phyloP scores from a whole-genome alignment of 73 alveolate species.

The Stentor roeselii region DNA sequence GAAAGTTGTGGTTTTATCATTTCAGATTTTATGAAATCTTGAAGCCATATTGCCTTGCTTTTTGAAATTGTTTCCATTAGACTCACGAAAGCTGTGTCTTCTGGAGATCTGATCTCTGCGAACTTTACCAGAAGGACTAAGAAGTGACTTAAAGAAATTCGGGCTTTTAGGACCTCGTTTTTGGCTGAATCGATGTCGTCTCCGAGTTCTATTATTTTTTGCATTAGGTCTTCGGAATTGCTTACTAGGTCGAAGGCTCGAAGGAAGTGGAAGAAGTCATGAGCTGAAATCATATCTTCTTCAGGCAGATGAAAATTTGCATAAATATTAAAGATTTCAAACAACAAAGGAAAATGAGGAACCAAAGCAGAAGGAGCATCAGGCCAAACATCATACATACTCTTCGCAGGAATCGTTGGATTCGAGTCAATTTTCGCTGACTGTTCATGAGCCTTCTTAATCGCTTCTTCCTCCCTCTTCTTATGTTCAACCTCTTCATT shows the following conservation, averaged over 20 bases:
- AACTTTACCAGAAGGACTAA: neutral
- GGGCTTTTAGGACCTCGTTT: neutral
- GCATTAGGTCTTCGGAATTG: slow-evolving; percentile 5
- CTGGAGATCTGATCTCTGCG: slow-evolving; percentile 2
- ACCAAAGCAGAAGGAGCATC: slow-evolving; percentile 20
- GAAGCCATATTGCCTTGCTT: slow-evolving; percentile 17
- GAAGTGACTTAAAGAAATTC: neutral
- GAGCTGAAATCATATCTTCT: slow-evolving; percentile 25
- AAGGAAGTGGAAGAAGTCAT: slow-evolving; percentile 23
- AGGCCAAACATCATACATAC: slow-evolving; percentile 13
- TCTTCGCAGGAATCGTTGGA: slow-evolving; percentile 23
- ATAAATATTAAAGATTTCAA: neutral
- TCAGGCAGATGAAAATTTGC: slow-evolving; percentile 29
- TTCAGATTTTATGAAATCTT: slow-evolving; percentile 21
- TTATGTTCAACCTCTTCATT: slow-evolving; percentile 18
- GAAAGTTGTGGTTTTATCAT: slow-evolving; percentile 29
- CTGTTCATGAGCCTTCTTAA: slow-evolving; percentile 19
- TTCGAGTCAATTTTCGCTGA: neutral
- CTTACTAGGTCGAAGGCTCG: slow-evolving; percentile 18
- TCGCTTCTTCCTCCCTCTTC: slow-evolving; percentile 26
- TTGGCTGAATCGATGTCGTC: neutral
- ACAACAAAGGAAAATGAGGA: slow-evolving; percentile 19
- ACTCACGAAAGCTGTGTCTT: slow-evolving; percentile 1
- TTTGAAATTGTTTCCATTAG: slow-evolving; percentile 10
- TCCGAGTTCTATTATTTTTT: neutral